Conservation (phyloP, 2,329 filamentous ascomycete species). For the Exserohilum rostratum region DNA sequence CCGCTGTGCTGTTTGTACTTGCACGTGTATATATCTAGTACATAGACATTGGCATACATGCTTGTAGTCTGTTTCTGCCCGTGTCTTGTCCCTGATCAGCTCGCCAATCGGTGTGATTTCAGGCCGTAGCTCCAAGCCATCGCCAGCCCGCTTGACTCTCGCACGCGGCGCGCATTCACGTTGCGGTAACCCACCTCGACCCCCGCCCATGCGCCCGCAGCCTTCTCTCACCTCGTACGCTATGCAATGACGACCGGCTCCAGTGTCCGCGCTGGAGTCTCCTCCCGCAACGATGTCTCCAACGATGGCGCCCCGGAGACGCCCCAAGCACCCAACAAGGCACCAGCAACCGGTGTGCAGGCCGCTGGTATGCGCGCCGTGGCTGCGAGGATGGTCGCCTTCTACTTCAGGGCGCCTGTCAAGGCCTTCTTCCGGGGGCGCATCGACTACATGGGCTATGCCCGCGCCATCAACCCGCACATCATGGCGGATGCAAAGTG, state of each 20-base stretch:
- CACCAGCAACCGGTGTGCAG: constrained; percentile 74
- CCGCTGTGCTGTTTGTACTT: no score
- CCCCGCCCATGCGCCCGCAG: constrained; percentile 25
- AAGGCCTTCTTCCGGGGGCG: constrained; percentile 92
- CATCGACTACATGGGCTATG: constrained; percentile 79
- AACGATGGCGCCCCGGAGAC: constrained; percentile 24
- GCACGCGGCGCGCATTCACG: constrained; percentile 19
- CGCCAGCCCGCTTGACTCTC: constrained; percentile 9
- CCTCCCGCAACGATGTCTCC: constrained; percentile 24
- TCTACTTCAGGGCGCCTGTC: constrained; percentile 88
- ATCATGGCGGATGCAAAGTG: constrained; percentile 56
- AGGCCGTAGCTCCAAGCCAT: neutral
- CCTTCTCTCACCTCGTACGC: constrained; percentile 24
- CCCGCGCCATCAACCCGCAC: constrained; percentile 66
- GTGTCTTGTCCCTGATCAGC: neutral
- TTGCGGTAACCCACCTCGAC: neutral
- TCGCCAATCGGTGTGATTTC: neutral
- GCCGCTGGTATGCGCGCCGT: constrained; percentile 84
- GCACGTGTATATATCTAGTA: neutral
- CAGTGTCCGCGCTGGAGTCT: constrained; percentile 43
- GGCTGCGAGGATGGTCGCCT: constrained; percentile 81
- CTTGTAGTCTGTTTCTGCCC: neutral
- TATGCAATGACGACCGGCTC: constrained; percentile 48
- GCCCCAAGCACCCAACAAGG: constrained; percentile 55
- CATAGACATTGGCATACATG: neutral